phyloP scores from a whole-genome alignment of 805 yeast species.

The Sugiyamaella valdiviana region DNA sequence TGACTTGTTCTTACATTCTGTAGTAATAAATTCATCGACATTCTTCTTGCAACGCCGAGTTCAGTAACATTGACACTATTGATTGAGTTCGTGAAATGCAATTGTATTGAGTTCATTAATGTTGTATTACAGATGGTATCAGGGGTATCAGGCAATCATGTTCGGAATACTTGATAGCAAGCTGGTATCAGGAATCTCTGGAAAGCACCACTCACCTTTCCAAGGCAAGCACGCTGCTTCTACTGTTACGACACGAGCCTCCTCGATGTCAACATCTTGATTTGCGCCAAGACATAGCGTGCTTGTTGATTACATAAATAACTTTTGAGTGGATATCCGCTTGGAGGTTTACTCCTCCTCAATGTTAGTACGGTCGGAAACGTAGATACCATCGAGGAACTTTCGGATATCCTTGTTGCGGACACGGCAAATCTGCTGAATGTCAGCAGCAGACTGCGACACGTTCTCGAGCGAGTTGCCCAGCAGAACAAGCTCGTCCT shows the following conservation, averaged over 20 bases:
- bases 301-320: conserved; percentile 8
- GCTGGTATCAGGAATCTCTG: too few species aligned
- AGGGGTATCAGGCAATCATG: too few species aligned
- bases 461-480: conserved; percentile 98
- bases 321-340: not conserved
- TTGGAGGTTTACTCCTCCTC: conserved; percentile 45
- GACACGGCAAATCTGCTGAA: conserved; percentile 96
- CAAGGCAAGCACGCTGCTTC: too few species aligned
- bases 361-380: conserved; percentile 88
- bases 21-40: too few species aligned
- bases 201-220: too few species aligned
- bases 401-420: conserved; percentile 99
- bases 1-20: too few species aligned
- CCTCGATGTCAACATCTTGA: conserved; percentile 15
- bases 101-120: too few species aligned
- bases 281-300: conserved; percentile 22
- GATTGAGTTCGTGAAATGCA: too few species aligned
- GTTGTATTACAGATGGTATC: too few species aligned
- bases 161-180: too few species aligned
- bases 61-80: too few species aligned
- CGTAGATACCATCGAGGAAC: conserved; percentile 99
- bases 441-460: conserved; percentile 96
- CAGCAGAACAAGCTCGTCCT: conserved; percentile 86
- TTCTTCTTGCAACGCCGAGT: too few species aligned
- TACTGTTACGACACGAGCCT: conserved; percentile 7